Conservation (phyloP, 257 asterid genomes). For the Solanum paucissectum region DNA sequence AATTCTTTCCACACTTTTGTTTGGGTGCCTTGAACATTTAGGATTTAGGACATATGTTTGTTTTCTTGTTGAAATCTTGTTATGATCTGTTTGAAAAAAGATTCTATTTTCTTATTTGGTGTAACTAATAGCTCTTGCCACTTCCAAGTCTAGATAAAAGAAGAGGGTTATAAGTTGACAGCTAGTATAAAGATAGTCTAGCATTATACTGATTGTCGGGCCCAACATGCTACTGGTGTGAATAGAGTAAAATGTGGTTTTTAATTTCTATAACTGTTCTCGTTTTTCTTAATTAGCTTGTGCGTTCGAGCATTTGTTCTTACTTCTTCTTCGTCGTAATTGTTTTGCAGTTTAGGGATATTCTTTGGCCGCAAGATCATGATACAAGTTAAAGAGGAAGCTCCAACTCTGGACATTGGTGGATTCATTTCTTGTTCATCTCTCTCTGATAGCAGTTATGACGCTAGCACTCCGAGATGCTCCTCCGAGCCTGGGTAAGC, state of each 20-base stretch:
- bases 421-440: slow-evolving; percentile 15
- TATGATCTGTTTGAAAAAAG: neutral
- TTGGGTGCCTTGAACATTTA: neutral
- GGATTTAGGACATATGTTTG: neutral
- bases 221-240: neutral
- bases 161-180: neutral
- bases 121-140: neutral
- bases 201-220: neutral
- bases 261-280: neutral
- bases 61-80: neutral
- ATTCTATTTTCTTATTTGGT: neutral
- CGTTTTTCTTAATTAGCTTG: neutral
- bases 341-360: slow-evolving; percentile 2
- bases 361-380: slow-evolving; percentile 15
- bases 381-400: slow-evolving; percentile 32
- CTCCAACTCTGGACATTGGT: neutral
- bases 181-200: neutral
- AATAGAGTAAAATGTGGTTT: neutral
- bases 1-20: neutral
- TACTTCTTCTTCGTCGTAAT: neutral
- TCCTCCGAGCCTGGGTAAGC: slow-evolving; percentile 35
- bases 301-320: neutral
- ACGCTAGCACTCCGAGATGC: slow-evolving; percentile 24
- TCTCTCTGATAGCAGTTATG: slow-evolving; percentile 32
- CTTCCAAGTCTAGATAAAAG: neutral